Base-by-base conservation (phyloP, 352 stramenopile genomes). In the Elongisporangium senticosum region DNA sequence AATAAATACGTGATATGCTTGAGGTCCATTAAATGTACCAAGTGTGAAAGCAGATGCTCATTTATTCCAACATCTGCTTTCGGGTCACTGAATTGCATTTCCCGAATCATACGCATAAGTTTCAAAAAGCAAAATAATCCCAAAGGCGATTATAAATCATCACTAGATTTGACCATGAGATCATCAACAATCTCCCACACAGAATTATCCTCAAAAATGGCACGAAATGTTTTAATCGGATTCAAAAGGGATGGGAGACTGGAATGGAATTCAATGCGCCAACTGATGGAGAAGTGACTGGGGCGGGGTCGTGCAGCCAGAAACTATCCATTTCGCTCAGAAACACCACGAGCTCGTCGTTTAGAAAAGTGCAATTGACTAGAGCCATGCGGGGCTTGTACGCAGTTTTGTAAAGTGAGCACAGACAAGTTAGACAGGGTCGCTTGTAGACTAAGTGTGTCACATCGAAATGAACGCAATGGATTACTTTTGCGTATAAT, bases 61-160 rank as follows among this genome's bases (percentile, higher is more conserved):
- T 90, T 88, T 14, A 90, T 68, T 3, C 71, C 61, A 0, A 74
- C 51, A 53, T 89, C 77, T 52, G 80, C 72, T 43, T 65, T 59
- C 8, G 59, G 43, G 7, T 80, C 65, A 51, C 65, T 74, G 55
- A 71, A 72, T 55, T 82, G 71, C 62, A 83, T 84, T 63, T 95
- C 86, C 1, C 73, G 75, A 5, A 96, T 67, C 55, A 83, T 82
- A 14, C 80, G 76, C 51, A 93, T 71, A 55, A 93, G 68, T 55
- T 91, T 92, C 23, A 96, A 69, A 17, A 93, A 86, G 54, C 76
- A 95, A 56, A 94, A 91, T 11, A 95, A 62, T 0, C 88, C 88
- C 79, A 75, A 92, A 1, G 88, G 88, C 6, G 86, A 96, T 47
- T 96, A 49, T 5, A 89, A 60, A 54, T 91, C 76, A 53, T 69